A percentile compares a stretch with the other conserved stretches of the same genome.
These are phyloP conservation scores for Haemoproteus tartakovskyi DNA, from an alignment of 169 alveolate genomes.

Conservation along the genomic window DNA sequence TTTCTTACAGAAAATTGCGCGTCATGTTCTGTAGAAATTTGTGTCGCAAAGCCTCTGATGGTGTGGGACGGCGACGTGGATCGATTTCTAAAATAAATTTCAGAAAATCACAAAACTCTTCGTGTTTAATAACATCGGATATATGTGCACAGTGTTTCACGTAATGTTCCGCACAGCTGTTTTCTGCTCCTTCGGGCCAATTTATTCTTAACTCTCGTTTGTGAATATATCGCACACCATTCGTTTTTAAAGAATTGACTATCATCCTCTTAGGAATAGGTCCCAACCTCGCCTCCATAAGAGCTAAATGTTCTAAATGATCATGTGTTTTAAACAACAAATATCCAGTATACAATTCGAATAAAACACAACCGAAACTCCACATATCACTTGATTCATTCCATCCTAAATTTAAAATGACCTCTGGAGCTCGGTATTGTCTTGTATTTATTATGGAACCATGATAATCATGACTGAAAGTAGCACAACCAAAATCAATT, in stretches of 20 bases:
- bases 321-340: constrained; percentile 92
- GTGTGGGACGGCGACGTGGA: constrained; percentile 83
- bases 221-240: constrained; percentile 69
- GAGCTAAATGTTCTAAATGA: constrained; percentile 92
- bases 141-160: constrained; percentile 72
- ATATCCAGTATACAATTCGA: constrained; percentile 93
- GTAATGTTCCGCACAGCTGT: constrained; percentile 73
- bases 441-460: constrained; percentile 96
- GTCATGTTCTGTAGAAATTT: constrained; percentile 74
- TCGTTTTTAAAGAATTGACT: constrained; percentile 68
- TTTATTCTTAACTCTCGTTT: constrained; percentile 65
- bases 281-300: constrained; percentile 84
- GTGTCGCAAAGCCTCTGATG: constrained; percentile 85
- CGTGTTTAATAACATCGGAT: constrained; percentile 80
- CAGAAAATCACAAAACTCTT: constrained; percentile 82
- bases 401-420: constrained; percentile 92
- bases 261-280: constrained; percentile 73
- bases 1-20: constrained; percentile 3
- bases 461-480: constrained; percentile 93
- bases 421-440: constrained; percentile 98
- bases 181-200: constrained; percentile 84
- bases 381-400: constrained; percentile 93
- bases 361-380: constrained; percentile 94
- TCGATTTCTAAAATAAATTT: constrained; percentile 81
- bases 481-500: constrained; percentile 99